phyloP scores from a whole-genome alignment of 768 basidiomycete genomes.

The Tylopilus felleus region DNA sequence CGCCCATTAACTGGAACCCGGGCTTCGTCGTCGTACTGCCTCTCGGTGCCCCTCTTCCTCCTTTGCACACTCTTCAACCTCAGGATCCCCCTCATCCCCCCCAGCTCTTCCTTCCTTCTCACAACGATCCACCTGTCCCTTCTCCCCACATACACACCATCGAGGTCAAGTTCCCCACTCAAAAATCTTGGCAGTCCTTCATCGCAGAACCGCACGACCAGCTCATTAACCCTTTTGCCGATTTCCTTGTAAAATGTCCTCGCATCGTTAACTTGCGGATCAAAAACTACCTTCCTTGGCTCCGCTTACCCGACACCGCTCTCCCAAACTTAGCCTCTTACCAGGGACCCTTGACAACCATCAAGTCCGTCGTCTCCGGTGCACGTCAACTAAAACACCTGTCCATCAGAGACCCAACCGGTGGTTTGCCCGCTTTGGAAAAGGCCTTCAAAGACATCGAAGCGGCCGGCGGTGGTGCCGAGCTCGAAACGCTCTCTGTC shows the following conservation, averaged over 20 bases:
- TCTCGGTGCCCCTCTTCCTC: conserved; percentile 1
- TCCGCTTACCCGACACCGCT: conserved; percentile 16
- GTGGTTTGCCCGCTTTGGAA: conserved; percentile 20
- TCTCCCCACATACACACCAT: conserved; percentile 28
- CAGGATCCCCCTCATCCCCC: background rate
- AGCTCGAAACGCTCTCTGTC: conserved; percentile 32
- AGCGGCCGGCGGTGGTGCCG: conserved; percentile 7
- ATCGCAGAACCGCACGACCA: conserved; percentile 28
- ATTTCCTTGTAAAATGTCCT: conserved; percentile 26
- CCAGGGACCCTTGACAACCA: conserved; percentile 28
- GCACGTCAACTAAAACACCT: conserved; percentile 21
- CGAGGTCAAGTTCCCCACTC: conserved; percentile 30
- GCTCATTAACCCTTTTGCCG: conserved; percentile 24
- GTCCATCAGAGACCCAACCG: conserved; percentile 23
- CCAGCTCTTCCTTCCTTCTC: conserved; percentile 5
- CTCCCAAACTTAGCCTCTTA: conserved; percentile 20
- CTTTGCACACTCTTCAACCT: conserved; percentile 11
- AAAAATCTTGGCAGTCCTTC: conserved; percentile 30
- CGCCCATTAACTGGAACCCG: conserved; percentile 13
- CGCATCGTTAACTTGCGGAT: conserved; percentile 18
- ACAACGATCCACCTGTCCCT: conserved; percentile 15
- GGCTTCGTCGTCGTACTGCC: conserved; percentile 10
- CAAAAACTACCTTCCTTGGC: conserved; percentile 28
- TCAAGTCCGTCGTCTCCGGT: conserved; percentile 22
- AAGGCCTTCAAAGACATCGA: conserved; percentile 30